These are phyloP conservation scores for Sutorius australiensis DNA, from an alignment of 768 basidiomycete genomes.

Conservation along the genomic window DNA sequence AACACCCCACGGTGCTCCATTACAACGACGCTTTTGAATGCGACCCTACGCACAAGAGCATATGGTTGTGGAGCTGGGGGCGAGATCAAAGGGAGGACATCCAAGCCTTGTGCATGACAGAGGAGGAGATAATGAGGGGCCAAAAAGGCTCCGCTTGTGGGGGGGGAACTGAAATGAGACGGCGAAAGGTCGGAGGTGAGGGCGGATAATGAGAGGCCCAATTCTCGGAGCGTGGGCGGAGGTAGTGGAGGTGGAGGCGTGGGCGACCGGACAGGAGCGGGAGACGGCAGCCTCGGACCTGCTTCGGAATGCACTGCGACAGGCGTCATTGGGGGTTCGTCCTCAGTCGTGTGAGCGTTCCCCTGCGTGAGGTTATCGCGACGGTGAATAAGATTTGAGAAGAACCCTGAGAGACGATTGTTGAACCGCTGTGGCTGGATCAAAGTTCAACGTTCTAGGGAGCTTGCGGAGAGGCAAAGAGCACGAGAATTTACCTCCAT, in stretches of 20 bases:
- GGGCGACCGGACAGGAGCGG: constrained; percentile 45
- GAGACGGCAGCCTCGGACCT: constrained; percentile 53
- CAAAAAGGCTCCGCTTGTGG: constrained; percentile 74
- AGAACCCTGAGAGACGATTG: constrained; percentile 82
- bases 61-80: constrained; percentile 77
- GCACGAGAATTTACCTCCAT: constrained; percentile 47
- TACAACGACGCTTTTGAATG: constrained; percentile 83
- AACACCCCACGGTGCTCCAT: constrained; percentile 90
- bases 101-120: constrained; percentile 82
- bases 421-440: constrained; percentile 51
- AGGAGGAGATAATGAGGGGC: constrained; percentile 78
- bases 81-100: constrained; percentile 74
- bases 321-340: constrained; percentile 30
- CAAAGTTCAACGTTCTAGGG: constrained; percentile 6
- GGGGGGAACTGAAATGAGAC: constrained; percentile 74
- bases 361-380: constrained; percentile 44
- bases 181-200: constrained; percentile 68
- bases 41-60: constrained; percentile 74
- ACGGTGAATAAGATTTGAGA: constrained; percentile 73
- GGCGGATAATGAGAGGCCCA: constrained; percentile 68
- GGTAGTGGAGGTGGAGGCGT: constrained; percentile 74
- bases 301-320: constrained; percentile 31
- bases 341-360: constrained; percentile 32
- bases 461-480: constrained; percentile 2
- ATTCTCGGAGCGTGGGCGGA: constrained; percentile 66